phyloP scores from a whole-genome alignment of 108 stramenopile genomes.

The Skeletonema tropicum region DNA sequence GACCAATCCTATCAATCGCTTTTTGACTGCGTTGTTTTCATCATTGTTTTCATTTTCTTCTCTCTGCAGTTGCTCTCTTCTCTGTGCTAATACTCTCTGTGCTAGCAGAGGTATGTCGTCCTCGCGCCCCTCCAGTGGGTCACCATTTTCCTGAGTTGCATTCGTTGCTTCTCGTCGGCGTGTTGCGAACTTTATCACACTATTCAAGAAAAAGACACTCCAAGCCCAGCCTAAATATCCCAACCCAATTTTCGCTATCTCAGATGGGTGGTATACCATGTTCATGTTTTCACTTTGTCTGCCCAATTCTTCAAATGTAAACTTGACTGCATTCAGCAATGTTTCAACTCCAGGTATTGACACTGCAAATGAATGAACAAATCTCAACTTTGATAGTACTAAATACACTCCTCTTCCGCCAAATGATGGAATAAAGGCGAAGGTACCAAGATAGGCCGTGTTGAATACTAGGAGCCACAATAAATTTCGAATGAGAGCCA shows the following conservation, averaged over 20 bases:
- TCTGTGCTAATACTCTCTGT: not conserved
- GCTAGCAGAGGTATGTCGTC: not conserved
- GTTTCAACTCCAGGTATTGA: constrained; percentile 9
- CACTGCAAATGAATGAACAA: not conserved
- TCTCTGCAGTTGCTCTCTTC: constrained; percentile 6
- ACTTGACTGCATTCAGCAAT: constrained; percentile 7
- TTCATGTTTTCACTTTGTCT: constrained; percentile 41
- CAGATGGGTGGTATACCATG: constrained; percentile 39
- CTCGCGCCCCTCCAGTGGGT: not conserved
- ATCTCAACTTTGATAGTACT: constrained; percentile 18
- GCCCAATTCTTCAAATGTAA: constrained; percentile 27
- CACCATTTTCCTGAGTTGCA: not conserved
- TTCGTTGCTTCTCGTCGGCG: not conserved
- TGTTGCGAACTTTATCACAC: constrained; percentile 3
- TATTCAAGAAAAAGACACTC: constrained; percentile 30
- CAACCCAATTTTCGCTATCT: constrained; percentile 37
- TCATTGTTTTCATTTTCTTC: constrained; percentile 15
- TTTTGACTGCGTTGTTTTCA: constrained; percentile 15
- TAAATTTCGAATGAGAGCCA: constrained; percentile 81
- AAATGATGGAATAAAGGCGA: constrained; percentile 82
- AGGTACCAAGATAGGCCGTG: constrained; percentile 91
- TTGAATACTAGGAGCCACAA: constrained; percentile 92
- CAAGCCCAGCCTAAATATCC: constrained; percentile 36
- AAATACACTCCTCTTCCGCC: constrained; percentile 54
- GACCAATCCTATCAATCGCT: constrained; percentile 40